Conservation (phyloP, 106 monocot genomes). For the Dendrobium huoshanense region DNA sequence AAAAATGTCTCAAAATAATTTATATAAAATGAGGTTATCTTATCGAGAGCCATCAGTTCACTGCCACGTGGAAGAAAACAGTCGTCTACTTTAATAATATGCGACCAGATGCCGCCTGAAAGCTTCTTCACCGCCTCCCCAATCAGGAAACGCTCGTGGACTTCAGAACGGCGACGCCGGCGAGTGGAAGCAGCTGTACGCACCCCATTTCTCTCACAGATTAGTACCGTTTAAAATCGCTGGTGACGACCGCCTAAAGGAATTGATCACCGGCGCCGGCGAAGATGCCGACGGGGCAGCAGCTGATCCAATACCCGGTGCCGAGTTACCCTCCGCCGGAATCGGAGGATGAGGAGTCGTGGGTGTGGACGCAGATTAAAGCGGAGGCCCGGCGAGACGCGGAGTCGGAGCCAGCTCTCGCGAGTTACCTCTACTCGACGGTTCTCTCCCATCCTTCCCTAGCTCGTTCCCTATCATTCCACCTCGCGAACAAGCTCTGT, state of each 20-base stretch:
- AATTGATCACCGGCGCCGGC: not conserved
- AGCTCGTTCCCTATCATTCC: slow-evolving; percentile 51
- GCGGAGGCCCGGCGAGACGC: slow-evolving; percentile 69
- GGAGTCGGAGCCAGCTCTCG: slow-evolving; percentile 74
- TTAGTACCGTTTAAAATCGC: too few relatives aligned
- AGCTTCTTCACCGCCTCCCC: too few relatives aligned
- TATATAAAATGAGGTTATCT: too few relatives aligned
- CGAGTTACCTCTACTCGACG: slow-evolving; percentile 56
- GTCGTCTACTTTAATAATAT: too few relatives aligned
- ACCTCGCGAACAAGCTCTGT: slow-evolving; percentile 57
- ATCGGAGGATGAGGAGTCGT: slow-evolving; percentile 50
- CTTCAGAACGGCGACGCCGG: too few relatives aligned
- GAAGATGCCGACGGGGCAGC: slow-evolving; percentile 8
- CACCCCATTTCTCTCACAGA: too few relatives aligned
- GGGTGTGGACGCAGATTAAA: slow-evolving; percentile 79
- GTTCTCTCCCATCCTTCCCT: slow-evolving; percentile 63
- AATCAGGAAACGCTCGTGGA: too few relatives aligned
- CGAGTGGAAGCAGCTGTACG: too few relatives aligned
- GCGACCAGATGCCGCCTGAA: too few relatives aligned
- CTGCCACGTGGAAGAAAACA: too few relatives aligned
- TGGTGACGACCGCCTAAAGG: not conserved
- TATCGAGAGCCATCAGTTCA: too few relatives aligned
- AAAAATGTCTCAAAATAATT: too few relatives aligned
- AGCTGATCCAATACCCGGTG: slow-evolving; percentile 5
- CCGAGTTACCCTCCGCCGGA: slow-evolving; percentile 67